A percentile compares a stretch with the other conserved stretches of the same genome.
Conservation (phyloP, 768 basidiomycete genomes). For the Lactarius psammicola region DNA sequence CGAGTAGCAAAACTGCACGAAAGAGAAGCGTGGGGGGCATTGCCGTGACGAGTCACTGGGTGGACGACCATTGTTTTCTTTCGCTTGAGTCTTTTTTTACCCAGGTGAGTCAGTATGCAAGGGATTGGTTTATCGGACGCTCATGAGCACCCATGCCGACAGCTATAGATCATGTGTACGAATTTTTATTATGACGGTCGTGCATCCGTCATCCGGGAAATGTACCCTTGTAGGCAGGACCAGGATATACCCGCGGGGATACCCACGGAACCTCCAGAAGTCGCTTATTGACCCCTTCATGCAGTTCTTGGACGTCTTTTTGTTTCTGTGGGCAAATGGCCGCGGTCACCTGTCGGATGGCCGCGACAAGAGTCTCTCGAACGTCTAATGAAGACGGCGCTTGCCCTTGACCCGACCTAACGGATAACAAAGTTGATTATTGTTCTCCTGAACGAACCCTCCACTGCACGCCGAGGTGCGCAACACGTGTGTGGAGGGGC, state of each 20-base stretch:
- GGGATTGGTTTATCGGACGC: constrained; percentile 12
- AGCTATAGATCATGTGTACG: constrained; percentile 19
- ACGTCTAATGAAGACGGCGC: constrained; percentile 19
- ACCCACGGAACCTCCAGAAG: constrained; percentile 14
- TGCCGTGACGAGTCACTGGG: constrained; percentile 2
- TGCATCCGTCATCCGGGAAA: constrained; percentile 24
- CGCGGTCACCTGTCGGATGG: constrained; percentile 23
- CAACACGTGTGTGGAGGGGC: constrained; percentile 16
- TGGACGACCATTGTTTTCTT: neutral
- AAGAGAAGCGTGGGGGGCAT: neutral
- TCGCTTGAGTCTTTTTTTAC: neutral
- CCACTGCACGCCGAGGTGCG: constrained; percentile 14
- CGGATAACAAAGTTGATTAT: constrained; percentile 23
- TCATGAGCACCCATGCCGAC: constrained; percentile 14
- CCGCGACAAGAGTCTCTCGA: neutral
- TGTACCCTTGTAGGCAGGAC: constrained; percentile 9
- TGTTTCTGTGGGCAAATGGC: constrained; percentile 26
- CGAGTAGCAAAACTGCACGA: constrained; percentile 12
- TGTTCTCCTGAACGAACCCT: constrained; percentile 18
- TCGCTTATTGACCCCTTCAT: constrained; percentile 20
- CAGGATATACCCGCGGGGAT: constrained; percentile 27
- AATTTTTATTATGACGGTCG: constrained; percentile 5
- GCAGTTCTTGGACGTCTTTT: constrained; percentile 25
- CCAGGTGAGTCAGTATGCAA: constrained; percentile 13
- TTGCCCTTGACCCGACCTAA: constrained; percentile 23